Evolutionary conservation across 2,329 filamentous ascomycete genomes (phyloP).

Genomic region (Microsporum canis): DNA sequence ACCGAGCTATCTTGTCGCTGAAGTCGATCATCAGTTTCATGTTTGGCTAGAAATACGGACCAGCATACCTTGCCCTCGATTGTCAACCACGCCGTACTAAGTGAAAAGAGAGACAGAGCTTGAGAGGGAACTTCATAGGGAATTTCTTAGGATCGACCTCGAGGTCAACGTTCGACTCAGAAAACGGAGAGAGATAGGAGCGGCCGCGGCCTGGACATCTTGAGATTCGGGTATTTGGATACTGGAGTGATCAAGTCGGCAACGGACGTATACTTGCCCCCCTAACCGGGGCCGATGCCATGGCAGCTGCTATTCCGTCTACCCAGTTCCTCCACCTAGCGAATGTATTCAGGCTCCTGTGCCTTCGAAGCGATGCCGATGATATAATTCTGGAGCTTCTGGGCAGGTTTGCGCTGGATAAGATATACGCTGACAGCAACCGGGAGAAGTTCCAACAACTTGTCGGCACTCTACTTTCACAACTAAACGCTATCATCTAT

Average conservation of each 20-base stretch:
- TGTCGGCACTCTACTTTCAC: slow-evolving; percentile 27
- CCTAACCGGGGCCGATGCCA: slow-evolving; percentile 1
- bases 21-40: background rate
- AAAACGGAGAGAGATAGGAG: background rate
- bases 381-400: slow-evolving; percentile 34
- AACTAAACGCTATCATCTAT: slow-evolving; percentile 32
- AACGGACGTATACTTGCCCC: background rate
- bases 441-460: slow-evolving; percentile 29
- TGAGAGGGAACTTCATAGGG: background rate
- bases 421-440: slow-evolving; percentile 29
- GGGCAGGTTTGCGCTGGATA: slow-evolving; percentile 35
- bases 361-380: slow-evolving; percentile 33
- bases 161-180: background rate
- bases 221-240: background rate
- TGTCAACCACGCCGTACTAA: background rate
- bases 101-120: background rate
- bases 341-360: slow-evolving; percentile 28
- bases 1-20: background rate
- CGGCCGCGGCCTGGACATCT: background rate
- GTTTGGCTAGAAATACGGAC: background rate
- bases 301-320: slow-evolving; percentile 22
- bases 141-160: background rate
- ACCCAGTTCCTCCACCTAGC: slow-evolving; percentile 29
- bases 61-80: background rate
- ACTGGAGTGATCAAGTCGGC: background rate